Evolutionary conservation across 352 stramenopile genomes (phyloP).

Genomic region (Globisporangium nodosum): DNA sequence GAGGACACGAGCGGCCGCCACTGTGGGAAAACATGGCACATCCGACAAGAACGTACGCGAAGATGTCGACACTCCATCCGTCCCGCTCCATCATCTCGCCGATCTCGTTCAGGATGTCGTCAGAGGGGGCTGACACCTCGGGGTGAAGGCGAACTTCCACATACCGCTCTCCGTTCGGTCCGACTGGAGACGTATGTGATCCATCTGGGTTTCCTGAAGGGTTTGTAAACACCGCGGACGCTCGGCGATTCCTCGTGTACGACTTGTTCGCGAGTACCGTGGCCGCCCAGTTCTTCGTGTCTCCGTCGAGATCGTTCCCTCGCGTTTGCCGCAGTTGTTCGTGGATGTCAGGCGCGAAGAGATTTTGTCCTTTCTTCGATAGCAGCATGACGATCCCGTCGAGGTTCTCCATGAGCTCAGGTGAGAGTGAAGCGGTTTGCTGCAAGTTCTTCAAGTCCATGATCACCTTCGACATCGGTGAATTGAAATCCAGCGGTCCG

Average conservation of each 20-base stretch:
- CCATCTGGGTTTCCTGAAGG: slow-evolving; percentile 8
- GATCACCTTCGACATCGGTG: slow-evolving; percentile 74
- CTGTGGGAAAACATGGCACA: no score
- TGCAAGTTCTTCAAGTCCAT: slow-evolving; percentile 73
- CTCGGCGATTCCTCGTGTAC: slow-evolving; percentile 64
- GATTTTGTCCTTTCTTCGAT: slow-evolving; percentile 76
- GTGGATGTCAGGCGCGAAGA: slow-evolving; percentile 78
- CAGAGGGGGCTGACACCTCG: slow-evolving; percentile 45
- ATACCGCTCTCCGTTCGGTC: slow-evolving; percentile 20
- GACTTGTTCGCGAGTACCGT: slow-evolving; percentile 76
- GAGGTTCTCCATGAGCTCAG: slow-evolving; percentile 63
- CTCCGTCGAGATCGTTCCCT: slow-evolving; percentile 58
- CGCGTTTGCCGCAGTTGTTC: slow-evolving; percentile 74
- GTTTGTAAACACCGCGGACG: slow-evolving; percentile 37
- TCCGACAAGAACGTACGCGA: slow-evolving; percentile 32
- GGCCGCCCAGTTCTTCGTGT: slow-evolving; percentile 76
- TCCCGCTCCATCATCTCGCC: slow-evolving; percentile 66
- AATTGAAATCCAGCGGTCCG: slow-evolving; percentile 65
- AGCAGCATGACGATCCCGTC: slow-evolving; percentile 70
- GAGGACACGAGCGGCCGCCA: not conserved
- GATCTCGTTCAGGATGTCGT: slow-evolving; percentile 64
- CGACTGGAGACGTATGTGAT: slow-evolving; percentile 6
- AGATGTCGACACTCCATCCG: slow-evolving; percentile 73
- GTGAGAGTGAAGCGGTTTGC: slow-evolving; percentile 45
- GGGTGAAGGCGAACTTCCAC: slow-evolving; percentile 51